Base-by-base conservation (phyloP, 306 rosid species). In the Lotus japonicus region DNA sequence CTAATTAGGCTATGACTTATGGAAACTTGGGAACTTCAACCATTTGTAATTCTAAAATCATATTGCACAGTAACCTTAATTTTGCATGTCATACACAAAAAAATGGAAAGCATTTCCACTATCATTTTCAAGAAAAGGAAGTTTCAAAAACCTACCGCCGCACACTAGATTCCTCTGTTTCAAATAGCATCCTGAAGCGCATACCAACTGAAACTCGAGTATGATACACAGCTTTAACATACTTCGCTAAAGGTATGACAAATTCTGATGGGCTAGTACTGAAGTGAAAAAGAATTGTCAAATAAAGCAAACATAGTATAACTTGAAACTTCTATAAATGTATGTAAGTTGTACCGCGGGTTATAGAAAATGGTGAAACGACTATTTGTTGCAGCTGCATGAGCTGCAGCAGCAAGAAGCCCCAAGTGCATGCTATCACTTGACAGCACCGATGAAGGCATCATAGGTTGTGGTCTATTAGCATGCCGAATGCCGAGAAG, bases 371-470 rank as follows among this genome's bases (percentile, higher is more conserved):
- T 94, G 75, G 97, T 90, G 79, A 94, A 94, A 36, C 90, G 98
- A 63, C 98, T 94, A 51, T 84, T 94, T 52, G 98, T 94, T 54
- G 97, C 87, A 80, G 98, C 98, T 42, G 98, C 98, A 35, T 94
- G 98, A 59, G 98, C 98, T 64, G 98, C 98, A 69, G 98, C 98
- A 68, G 98, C 98, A 79, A 94, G 96, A 74, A 94, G 97, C 67
- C 98, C 98, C 70, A 94, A 74, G 85, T 94, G 98, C 98, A 94
- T 94, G 81, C 98, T 94, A 67, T 94, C 98, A 70, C 98, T 94
- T 12, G 98, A 94, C 69, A 94, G 80, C 61, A 94, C 98, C 39
- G 97, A 94, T 10, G 98, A 94, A 60, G 98, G 98, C 97, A 94
- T 94, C 68, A 88, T 87, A 54, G 97, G 87, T 71, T 90, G 98